Base-by-base conservation (phyloP, 305 asterid species). In the Fraxinus paxiana region DNA sequence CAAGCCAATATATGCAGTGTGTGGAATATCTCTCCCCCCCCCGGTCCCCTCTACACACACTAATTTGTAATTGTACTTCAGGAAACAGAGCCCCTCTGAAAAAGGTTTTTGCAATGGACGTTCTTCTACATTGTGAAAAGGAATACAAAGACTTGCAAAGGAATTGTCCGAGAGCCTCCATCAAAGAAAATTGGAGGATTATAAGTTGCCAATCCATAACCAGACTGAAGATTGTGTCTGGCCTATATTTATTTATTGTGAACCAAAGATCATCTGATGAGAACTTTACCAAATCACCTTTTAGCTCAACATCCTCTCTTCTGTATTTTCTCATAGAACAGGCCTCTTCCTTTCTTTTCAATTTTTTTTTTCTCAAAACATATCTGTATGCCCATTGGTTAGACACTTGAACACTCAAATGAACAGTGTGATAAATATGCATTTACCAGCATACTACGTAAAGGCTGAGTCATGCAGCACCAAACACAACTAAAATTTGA, bases 41-140 rank as follows among this genome's bases (percentile, higher is more conserved):
- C 41, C 41, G 1, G 1, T 0, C 35, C 6, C 38, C 38, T 34
- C 38, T 6, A 34, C 51, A 54, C 41, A 73, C 73, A 74, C 76
- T 61, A 81, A 70, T 76, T 78, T 17, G 46, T 75, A 56, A 73
- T 80, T 72, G 33, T 51, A 48, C 78, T 51, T 24, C 69, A 69
- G 28, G 73, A 59, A 77, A 73, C 31, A 51, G 48, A 56, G 41
- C 35, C 35, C 30, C 30, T 61, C 8, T 17, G 33, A 61, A 61
- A 61, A 61, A 22, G 71, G 31, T 61, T 65, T 65, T 24, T 10
- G 41, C 75, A 13, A 69, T 65, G 24, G 72, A 48, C 41, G 65
- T 63, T 73, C 70, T 69, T 6, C 41, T 5, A 46, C 48, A 46
- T 70, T 59, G 76, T 1, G 30, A 43, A 77, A 48, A 10, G 67